Base-by-base conservation (phyloP, 129 eudicot species). In the Chrysanthemum seticuspe region DNA sequence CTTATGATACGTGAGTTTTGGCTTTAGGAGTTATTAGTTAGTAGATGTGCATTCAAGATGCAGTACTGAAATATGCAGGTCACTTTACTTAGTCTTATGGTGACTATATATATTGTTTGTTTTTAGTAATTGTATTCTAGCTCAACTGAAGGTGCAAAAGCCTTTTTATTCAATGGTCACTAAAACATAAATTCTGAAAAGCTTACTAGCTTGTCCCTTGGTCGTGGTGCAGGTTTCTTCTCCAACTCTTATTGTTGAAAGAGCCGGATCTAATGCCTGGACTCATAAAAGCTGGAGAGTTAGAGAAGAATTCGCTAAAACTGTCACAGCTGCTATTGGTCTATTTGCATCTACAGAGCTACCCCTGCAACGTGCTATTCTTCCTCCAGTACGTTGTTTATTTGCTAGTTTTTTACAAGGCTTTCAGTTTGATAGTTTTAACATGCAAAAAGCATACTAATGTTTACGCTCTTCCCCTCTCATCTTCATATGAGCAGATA, bases 201-300 rank as follows among this genome's bases (percentile, higher is more conserved):
- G 65, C n/a, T 74, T 52, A 62, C 40, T 16, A 45, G 18, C 80
- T 69, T 74, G 29, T 11, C 11, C 67, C 58, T 74, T 80, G 67
- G 70, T 73, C 3, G 61, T 78, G 79, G 54, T 77, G 68, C 88
- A 94, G 99, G 97, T 94, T 66, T 94, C 99, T 31, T 94, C 99
- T 18, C 97, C 99, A 59, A 94, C 99, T 66, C 86, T 94, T 44
- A 84, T 94, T 70, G 99, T 94, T 65, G 99, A 94, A 83, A 87
- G 99, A 75, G 99, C 99, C 59, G 99, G 99, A 52, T 86, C 91
- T 66, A 84, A 88, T 86, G 98, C 96, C 14, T 94, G 99, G 99
- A 79, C 79, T 66, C 93, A 94, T 89, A 94, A 82, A 84, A 94
- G 99, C 82, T 94, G 97, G 97, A 90, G 99, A 91, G 91, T 94